Evolutionary conservation across 768 basidiomycete species (phyloP).

Genomic region (Boletus fagicola): DNA sequence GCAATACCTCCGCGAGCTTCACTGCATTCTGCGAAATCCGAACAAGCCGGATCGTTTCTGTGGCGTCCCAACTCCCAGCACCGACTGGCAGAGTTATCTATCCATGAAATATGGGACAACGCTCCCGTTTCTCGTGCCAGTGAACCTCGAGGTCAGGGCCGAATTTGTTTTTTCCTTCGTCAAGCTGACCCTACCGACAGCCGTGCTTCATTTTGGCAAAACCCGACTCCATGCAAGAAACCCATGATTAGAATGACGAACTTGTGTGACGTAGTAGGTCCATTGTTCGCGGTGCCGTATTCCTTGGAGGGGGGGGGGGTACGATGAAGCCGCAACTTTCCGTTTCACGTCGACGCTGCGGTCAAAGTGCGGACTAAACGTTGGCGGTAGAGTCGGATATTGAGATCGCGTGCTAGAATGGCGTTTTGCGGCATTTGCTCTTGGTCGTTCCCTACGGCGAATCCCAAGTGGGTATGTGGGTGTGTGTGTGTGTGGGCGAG

Average conservation of each 20-base stretch:
- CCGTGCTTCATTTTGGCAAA: background rate
- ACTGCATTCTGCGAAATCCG: background rate
- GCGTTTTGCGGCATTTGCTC: background rate
- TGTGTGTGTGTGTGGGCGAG: background rate
- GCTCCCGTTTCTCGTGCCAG: background rate
- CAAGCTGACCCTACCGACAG: background rate
- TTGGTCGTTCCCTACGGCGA: background rate
- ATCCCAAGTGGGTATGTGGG: background rate
- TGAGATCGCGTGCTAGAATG: background rate
- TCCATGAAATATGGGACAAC: background rate
- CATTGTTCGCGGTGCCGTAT: background rate
- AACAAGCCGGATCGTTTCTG: background rate
- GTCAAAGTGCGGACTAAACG: background rate
- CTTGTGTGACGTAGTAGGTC: background rate
- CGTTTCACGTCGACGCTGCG: constrained; percentile 4
- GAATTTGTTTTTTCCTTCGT: background rate
- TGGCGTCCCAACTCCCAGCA: too few relatives aligned
- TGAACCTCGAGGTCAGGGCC: background rate
- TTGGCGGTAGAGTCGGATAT: background rate
- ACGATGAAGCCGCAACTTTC: background rate
- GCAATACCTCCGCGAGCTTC: background rate
- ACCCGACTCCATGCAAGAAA: background rate
- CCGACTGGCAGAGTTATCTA: background rate
- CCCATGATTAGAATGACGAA: background rate
- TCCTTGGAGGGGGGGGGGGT: background rate